Percentiles rank a stretch among this genome's conserved stretches.
phyloP scores from a whole-genome alignment of 768 basidiomycete genomes.

The Cantharellus cinnabarinus region DNA sequence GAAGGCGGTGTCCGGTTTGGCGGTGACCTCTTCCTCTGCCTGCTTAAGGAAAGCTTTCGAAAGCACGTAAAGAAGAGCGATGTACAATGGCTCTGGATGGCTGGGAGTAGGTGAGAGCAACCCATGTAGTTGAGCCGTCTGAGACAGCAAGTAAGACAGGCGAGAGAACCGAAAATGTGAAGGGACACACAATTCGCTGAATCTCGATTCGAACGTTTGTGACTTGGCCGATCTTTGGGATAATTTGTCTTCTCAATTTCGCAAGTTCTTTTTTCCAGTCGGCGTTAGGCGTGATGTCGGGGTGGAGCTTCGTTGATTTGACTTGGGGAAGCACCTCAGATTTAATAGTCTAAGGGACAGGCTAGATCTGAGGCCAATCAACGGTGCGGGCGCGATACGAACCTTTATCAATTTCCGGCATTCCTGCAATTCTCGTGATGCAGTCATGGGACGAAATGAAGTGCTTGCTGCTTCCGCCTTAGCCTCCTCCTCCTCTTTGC shows the following conservation, averaged over 20 bases:
- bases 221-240: slow-evolving; percentile 71
- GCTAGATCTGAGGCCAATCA: background rate
- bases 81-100: slow-evolving; percentile 29
- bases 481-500: slow-evolving; percentile 7
- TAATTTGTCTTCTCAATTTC: slow-evolving; percentile 53
- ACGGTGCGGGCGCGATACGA: slow-evolving; percentile 8
- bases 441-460: slow-evolving; percentile 1
- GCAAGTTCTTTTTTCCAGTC: slow-evolving; percentile 40
- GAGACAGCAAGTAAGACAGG: slow-evolving; percentile 6
- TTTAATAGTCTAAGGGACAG: slow-evolving; percentile 4
- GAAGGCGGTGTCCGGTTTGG: slow-evolving; percentile 63
- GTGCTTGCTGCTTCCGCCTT: slow-evolving; percentile 3
- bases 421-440: slow-evolving; percentile 32
- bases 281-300: slow-evolving; percentile 37
- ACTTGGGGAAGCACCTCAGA: slow-evolving; percentile 20
- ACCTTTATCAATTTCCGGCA: slow-evolving; percentile 38
- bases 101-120: slow-evolving; percentile 19
- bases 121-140: slow-evolving; percentile 26
- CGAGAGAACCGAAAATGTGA: slow-evolving; percentile 3
- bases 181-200: slow-evolving; percentile 35
- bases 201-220: slow-evolving; percentile 50
- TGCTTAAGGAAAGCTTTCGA: slow-evolving; percentile 76
- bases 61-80: slow-evolving; percentile 68
- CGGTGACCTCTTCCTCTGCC: slow-evolving; percentile 83
- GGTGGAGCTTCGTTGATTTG: slow-evolving; percentile 46